Percentiles rank a stretch among this genome's conserved stretches.
Evolutionary conservation across 805 yeast species (phyloP).

Genomic region (Ogataea sp.): DNA sequence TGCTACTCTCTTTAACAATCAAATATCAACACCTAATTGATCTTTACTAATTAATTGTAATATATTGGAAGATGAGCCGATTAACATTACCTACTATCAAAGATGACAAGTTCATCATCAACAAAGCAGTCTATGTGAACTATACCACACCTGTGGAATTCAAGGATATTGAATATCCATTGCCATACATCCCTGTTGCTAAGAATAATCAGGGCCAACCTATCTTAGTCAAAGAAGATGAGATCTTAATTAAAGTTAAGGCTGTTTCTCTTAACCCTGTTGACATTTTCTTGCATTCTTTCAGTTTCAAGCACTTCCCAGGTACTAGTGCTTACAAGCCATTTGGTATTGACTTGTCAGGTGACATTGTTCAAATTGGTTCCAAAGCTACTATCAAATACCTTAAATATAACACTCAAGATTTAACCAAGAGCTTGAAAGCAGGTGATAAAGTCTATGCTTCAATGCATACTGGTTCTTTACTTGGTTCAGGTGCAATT

Average conservation of each 20-base stretch:
- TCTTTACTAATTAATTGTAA: too few species aligned
- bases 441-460: slow-evolving; percentile 18
- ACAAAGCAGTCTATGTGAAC: slow-evolving; percentile 10
- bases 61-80: too few species aligned
- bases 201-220: not conserved
- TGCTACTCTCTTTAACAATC: too few species aligned
- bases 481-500: too few species aligned
- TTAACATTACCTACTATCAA: slow-evolving; percentile 3
- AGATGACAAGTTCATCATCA: slow-evolving; percentile 5
- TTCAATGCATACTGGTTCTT: not conserved
- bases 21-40: too few species aligned
- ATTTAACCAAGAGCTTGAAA: not conserved
- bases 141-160: slow-evolving; percentile 4
- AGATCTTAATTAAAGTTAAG: slow-evolving; percentile 10
- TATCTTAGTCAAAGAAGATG: slow-evolving; percentile 1
- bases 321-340: slow-evolving; percentile 8
- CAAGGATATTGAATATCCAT: slow-evolving; percentile 2
- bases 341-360: slow-evolving; percentile 18
- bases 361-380: slow-evolving; percentile 15
- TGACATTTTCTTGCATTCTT: slow-evolving; percentile 8
- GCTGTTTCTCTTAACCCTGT: slow-evolving; percentile 17
- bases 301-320: slow-evolving; percentile 3
- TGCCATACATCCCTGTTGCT: not conserved
- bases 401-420: not conserved
- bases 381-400: slow-evolving; percentile 1